Base-by-base conservation (phyloP, 2,329 filamentous ascomycete genomes). In the Cladosporium sp. region DNA sequence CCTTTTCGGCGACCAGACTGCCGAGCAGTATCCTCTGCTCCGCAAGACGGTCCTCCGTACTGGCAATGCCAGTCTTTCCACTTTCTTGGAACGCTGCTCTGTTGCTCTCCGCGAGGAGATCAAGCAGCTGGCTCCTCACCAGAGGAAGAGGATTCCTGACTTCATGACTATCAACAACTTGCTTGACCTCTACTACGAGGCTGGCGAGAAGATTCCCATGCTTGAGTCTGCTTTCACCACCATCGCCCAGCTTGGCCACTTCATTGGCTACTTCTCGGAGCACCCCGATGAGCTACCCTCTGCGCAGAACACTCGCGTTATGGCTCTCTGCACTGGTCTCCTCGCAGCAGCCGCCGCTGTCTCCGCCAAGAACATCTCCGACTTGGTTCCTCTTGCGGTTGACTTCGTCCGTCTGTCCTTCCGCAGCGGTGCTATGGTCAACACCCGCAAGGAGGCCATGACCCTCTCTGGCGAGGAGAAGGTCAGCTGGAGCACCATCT, bases 1-100 rank as follows among this genome's bases (percentile, higher is more conserved):
- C 72, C 82, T 89, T 62, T 88, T 89, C 70, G 86, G 86, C 75
- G 87, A 89, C 70, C 87, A 89, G 74, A 88, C 86, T 61, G 80
- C 85, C 66, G 84, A 88, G 71, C 86, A 86, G 66, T 83, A 87
- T 69, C 77, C 76, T 65, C 84, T 88, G 64, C 75, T 89, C 61
- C 74, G 76, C 64, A 78, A 78, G 66, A 72, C 78, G 30, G 72
- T 73, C 59, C 73, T 77, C 52, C 75, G 77, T 67, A 79, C 75
- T 65, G 77, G 78, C 68, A 81, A 81, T 69, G 82, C 84, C 52
- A 77, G 88, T 25, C 79, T 87, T 51, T 80, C 78, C 66, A 83
- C 82, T 49, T 89, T 89, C 69, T 75, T 88, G 59, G 81, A 85
- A 63, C 79, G 82, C 64, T 78, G 78, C 57, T 78, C 79, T 62